Base-by-base conservation (phyloP, 352 stramenopile species). In the Pythium periplocum region DNA sequence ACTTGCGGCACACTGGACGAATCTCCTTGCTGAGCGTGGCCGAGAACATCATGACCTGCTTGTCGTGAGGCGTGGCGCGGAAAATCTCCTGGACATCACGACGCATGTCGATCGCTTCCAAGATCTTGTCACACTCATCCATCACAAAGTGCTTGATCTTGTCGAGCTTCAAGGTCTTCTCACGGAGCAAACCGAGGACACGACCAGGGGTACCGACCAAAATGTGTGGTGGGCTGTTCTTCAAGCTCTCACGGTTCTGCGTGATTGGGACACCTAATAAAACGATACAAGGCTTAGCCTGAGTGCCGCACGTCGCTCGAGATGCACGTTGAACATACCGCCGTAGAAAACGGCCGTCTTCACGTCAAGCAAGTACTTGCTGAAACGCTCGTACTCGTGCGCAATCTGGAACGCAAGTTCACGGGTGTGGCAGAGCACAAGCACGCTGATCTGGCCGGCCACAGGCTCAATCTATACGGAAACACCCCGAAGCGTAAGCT, bases 101-200 rank as follows among this genome's bases (percentile, higher is more conserved):
- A 65, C 97, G 90, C 97, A 99, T 99, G 64, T 99, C 96, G 55
- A 99, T 90, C 31, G 93, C 95, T 59, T 99, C 97, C 47, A 99
- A 87, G 60, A 99, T 97, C 69, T 98, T 97, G 87, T 99, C 98
- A 80, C 97, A 99, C 77, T 99, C 98, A 71, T 99, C 98, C 73
- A 99, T 93, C 39, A 99, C 97, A 71, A 99, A 99, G 78, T 99
- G 96, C 77, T 99, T 99, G 59, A 99, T 87, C 69, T 98, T 97
- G 83, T 98, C 94, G 31, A 99, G 76, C 73, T 99, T 98, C 54
- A 99, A 73, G 47, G 85, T 95, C 78, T 98, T 98, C 68, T 98
- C 95, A 49, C 83, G 81, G 49, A 96, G 66, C 59, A 96, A 64
- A 59, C 81, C 82, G 30, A 96, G 71, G 38, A 96, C 93, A 73